A percentile compares a stretch with the other conserved stretches of the same genome.
Conservation (phyloP, 2,329 filamentous ascomycete genomes). For the Drechmeria coniospora region DNA sequence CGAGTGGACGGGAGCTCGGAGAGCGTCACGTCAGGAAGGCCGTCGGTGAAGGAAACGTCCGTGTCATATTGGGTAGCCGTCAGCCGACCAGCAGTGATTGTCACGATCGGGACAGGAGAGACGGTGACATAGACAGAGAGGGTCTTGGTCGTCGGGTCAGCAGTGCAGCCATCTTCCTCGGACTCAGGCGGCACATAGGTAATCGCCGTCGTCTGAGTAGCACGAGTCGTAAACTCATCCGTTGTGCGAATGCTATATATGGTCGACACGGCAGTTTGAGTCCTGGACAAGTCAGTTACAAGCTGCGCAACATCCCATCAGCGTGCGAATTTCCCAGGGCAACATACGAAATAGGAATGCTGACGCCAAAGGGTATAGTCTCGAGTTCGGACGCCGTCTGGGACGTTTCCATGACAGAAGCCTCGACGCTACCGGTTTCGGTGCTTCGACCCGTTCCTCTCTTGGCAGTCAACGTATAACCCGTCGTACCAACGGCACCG, state of each 20-base stretch:
- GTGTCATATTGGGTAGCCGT: conserved; percentile 2
- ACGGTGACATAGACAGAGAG: conserved; percentile 9
- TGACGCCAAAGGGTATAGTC: conserved; percentile 6
- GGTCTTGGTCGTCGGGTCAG: conserved; percentile 10
- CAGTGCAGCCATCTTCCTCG: conserved; percentile 4
- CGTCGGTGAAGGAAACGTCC: conserved; percentile 6
- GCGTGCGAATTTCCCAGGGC: not conserved
- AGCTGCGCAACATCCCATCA: not conserved
- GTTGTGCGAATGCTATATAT: conserved; percentile 15
- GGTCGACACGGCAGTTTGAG: conserved; percentile 17
- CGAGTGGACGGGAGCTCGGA: conserved; percentile 11
- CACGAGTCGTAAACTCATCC: conserved; percentile 4
- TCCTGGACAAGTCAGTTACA: conserved; percentile 11
- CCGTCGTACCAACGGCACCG: not conserved
- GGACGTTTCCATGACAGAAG: conserved; percentile 1
- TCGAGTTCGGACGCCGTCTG: conserved; percentile 1
- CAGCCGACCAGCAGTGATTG: conserved; percentile 9
- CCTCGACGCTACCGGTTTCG: not conserved
- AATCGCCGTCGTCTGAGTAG: conserved; percentile 9
- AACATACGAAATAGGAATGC: conserved; percentile 20
- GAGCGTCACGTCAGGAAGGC: conserved; percentile 13
- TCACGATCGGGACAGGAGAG: conserved; percentile 10
- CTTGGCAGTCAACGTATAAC: not conserved
- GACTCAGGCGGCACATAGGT: conserved; percentile 3
- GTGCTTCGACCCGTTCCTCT: not conserved